Evolutionary conservation across 1,139 yeast species (phyloP), one percentile per base, ranked within the genome.

Genomic region (Yamadazyma aaseri): DNA sequence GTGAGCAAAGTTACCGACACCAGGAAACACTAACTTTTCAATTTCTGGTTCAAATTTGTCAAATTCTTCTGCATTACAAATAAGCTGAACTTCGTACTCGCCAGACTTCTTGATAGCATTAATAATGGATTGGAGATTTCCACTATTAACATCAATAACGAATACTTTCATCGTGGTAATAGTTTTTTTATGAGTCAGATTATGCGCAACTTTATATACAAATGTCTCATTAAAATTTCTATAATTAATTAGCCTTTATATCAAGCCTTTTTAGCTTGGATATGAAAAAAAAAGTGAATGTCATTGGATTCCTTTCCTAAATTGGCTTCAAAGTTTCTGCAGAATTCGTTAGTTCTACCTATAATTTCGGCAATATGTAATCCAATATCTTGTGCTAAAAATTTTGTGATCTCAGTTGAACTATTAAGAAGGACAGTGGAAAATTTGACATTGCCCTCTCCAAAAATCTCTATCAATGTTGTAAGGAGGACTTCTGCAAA

Each of bases 1-100:
- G 56, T 92, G 97, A 26, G 96, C 98, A 58, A 79, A 92, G 56
- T 89, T 90, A 17, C 98, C 98, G 5, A 92, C 98, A 17, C 98
- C 98, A 10, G 98, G 98, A 27, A 92, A 73, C 36, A 86, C 67
- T 41, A 86, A 62, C 49, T 66, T 77, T 29, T 68, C 63, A 32
- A 83, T 81, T 10, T 63, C 53, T n/a, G 53, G 39, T 27, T 79
- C 58, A 31, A 62, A 60, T 57, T 45, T 30, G 7, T 42, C 33
- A 38, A 69, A 70, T 29, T 69, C 74, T 20, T 52, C 52, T 7
- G 55, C 58, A 44, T 64, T 56, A 30, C 55, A 60, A 41, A 84
- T 72, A 41, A 77, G 71, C 30, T 65, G 60, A 3, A 83, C 81
- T 18, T 69, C 61, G 53, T 79, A 85, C 3, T 56, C 60, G 0